Conservation (phyloP, 148 eudicot genomes). For the Linanthus parryae region DNA sequence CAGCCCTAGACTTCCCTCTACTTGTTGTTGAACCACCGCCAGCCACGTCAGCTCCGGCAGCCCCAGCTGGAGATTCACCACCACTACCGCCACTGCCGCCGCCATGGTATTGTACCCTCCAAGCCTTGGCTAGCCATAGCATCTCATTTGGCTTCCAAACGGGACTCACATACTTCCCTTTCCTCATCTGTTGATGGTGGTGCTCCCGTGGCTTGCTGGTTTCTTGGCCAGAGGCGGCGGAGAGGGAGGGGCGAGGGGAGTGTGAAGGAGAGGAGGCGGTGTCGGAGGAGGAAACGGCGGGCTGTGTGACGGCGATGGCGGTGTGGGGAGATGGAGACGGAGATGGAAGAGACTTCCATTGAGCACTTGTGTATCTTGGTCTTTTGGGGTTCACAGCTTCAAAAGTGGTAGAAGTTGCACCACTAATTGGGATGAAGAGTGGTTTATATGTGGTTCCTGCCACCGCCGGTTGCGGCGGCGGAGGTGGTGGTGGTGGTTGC, state of each 20-base stretch:
- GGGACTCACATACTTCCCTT: conserved; percentile 81
- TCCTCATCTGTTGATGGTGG: conserved; percentile 45
- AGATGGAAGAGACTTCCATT: conserved; percentile 35
- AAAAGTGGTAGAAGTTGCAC: conserved; percentile 7
- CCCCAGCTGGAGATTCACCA: conserved; percentile 6
- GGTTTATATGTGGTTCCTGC: too few species aligned
- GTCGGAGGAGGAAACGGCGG: conserved; percentile 26
- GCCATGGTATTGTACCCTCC: conserved; percentile 64
- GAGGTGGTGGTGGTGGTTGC: conserved; percentile 3
- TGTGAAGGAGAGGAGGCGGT: conserved; percentile 32
- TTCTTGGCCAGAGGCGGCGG: conserved; percentile 19
- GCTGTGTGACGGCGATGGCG: conserved; percentile 10
- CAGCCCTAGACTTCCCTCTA: conserved; percentile 74
- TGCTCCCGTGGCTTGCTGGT: conserved; percentile 15
- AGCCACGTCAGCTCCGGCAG: background rate
- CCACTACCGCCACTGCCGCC: background rate
- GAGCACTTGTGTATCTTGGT: conserved; percentile 33
- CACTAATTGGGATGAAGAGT: conserved; percentile 7
- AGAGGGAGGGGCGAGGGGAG: conserved; percentile 19
- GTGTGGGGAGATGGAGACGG: conserved; percentile 27
- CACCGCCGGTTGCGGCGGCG: background rate
- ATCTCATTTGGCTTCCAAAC: conserved; percentile 89
- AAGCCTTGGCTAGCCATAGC: conserved; percentile 71
- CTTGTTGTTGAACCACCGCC: conserved; percentile 3
- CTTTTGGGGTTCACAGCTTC: conserved; percentile 26